These are phyloP conservation scores for Aristolochia contorta DNA, from an alignment of 164 flowering plant species.

Conservation along the genomic window DNA sequence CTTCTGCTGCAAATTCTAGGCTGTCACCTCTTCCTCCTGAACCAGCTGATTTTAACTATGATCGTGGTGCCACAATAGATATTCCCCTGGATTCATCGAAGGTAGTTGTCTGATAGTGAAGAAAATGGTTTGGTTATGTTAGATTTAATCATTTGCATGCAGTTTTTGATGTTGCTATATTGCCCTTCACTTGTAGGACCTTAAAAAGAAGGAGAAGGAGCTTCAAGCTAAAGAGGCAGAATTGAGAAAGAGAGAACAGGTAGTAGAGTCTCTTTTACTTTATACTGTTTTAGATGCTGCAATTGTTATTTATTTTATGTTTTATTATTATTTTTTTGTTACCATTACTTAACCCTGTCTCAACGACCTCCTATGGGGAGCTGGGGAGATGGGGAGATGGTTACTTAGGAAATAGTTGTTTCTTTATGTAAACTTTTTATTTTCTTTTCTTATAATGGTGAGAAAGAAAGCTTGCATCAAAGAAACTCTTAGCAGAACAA, in stretches of 20 bases:
- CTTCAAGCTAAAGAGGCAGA: conserved; percentile 90
- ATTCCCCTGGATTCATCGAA: conserved; percentile 65
- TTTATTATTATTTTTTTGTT: too few relatives aligned
- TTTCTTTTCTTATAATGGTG: neutral
- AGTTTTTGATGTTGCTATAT: neutral
- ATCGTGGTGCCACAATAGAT: conserved; percentile 63
- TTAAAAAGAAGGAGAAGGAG: conserved; percentile 80
- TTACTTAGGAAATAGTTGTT: neutral
- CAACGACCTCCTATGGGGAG: too few relatives aligned
- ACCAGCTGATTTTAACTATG: conserved; percentile 70
- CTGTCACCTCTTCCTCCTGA: conserved; percentile 95
- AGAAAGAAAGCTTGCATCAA: neutral
- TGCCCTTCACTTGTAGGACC: conserved; percentile 34
- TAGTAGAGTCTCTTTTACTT: conserved; percentile 7
- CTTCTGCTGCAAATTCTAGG: conserved; percentile 62
- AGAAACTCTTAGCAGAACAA: neutral
- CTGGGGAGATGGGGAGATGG: too few relatives aligned
- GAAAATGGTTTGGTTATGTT: too few relatives aligned
- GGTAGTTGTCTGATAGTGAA: conserved; percentile 12
- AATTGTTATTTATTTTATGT: too few relatives aligned
- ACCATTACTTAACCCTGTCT: too few relatives aligned
- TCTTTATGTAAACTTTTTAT: neutral
- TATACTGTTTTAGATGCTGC: too few relatives aligned
- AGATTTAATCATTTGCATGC: too few relatives aligned
- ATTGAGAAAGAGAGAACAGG: conserved; percentile 82